phyloP scores from a whole-genome alignment of 306 rosid species.

The Phaseolus lunatus region DNA sequence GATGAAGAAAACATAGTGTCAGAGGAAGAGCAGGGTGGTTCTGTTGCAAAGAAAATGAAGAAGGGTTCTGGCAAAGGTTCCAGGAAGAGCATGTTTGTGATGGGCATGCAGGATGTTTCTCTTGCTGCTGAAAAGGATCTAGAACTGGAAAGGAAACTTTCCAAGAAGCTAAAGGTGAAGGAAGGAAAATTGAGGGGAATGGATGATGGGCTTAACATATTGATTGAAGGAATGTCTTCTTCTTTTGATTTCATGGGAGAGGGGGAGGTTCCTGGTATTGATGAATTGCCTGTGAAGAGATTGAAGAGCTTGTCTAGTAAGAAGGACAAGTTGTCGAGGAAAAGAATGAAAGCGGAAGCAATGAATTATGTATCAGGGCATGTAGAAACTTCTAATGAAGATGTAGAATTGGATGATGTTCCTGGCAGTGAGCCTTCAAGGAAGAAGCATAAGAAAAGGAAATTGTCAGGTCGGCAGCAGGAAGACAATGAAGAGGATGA shows the following conservation, averaged over 20 bases:
- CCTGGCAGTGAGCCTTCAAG: constrained; percentile 31
- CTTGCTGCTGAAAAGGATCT: constrained; percentile 63
- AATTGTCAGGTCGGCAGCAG: constrained; percentile 39
- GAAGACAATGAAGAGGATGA: constrained; percentile 45
- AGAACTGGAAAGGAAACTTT: constrained; percentile 82
- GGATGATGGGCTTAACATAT: constrained; percentile 70
- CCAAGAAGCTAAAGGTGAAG: constrained; percentile 87
- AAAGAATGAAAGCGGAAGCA: constrained; percentile 44
- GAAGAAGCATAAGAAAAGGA: constrained; percentile 62
- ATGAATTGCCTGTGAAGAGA: constrained; percentile 48
- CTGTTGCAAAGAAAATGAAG: constrained; percentile 45
- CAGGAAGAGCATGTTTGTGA: constrained; percentile 54
- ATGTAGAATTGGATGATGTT: constrained; percentile 47
- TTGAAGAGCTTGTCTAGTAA: constrained; percentile 45
- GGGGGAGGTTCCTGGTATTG: constrained; percentile 34
- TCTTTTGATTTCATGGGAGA: constrained; percentile 52
- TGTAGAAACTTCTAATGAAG: constrained; percentile 43
- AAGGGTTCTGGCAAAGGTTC: constrained; percentile 43
- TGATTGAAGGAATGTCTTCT: constrained; percentile 65
- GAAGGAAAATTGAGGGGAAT: constrained; percentile 74
- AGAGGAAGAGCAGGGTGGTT: constrained; percentile 24
- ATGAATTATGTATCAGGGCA: constrained; percentile 31
- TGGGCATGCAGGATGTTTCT: constrained; percentile 41
- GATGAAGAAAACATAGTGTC: constrained; percentile 38
- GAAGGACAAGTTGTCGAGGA: constrained; percentile 48